A percentile compares a stretch with the other conserved stretches of the same genome.
Evolutionary conservation across 176 grass and related monocot species (phyloP).

Genomic region (Oropetium thomaeum): DNA sequence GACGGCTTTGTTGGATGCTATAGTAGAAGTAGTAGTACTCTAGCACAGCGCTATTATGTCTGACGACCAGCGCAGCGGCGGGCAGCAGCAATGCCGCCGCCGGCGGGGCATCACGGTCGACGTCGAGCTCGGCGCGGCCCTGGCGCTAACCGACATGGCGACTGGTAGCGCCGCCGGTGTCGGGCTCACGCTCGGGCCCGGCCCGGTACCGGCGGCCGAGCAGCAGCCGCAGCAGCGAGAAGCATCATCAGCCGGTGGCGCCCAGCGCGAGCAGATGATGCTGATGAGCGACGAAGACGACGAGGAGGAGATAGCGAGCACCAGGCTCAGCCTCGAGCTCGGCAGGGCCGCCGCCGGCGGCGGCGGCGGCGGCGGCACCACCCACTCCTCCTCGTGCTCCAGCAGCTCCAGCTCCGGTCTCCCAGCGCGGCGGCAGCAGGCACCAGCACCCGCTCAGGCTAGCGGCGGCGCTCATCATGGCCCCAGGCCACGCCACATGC

Average conservation of each 20-base stretch:
- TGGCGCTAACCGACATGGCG: constrained; percentile 54
- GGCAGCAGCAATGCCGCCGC: constrained; percentile 38
- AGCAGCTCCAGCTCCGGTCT: constrained; percentile 30
- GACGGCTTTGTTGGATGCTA: neutral
- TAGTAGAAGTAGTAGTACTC: neutral
- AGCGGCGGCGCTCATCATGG: neutral
- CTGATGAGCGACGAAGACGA: neutral
- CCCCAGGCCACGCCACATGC: constrained; percentile 33
- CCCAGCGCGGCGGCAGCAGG: neutral
- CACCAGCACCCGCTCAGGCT: neutral
- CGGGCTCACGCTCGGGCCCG: neutral
- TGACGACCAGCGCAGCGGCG: neutral
- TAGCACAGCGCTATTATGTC: constrained; percentile 24
- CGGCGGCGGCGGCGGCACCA: too few relatives aligned
- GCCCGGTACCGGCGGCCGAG: neutral
- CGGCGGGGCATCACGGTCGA: constrained; percentile 38
- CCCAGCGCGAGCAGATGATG: neutral
- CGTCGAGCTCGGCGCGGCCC: constrained; percentile 71
- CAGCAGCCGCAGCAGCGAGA: too few relatives aligned
- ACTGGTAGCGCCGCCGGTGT: neutral
- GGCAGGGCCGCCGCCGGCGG: constrained; percentile 34
- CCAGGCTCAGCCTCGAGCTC: constrained; percentile 36
- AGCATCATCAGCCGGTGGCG: too few relatives aligned
- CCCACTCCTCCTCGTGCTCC: constrained; percentile 25
- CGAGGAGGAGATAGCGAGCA: constrained; percentile 23